These are phyloP conservation scores for Cladobotryum protrusum DNA, from an alignment of 2,329 filamentous ascomycete species.

Conservation along the genomic window DNA sequence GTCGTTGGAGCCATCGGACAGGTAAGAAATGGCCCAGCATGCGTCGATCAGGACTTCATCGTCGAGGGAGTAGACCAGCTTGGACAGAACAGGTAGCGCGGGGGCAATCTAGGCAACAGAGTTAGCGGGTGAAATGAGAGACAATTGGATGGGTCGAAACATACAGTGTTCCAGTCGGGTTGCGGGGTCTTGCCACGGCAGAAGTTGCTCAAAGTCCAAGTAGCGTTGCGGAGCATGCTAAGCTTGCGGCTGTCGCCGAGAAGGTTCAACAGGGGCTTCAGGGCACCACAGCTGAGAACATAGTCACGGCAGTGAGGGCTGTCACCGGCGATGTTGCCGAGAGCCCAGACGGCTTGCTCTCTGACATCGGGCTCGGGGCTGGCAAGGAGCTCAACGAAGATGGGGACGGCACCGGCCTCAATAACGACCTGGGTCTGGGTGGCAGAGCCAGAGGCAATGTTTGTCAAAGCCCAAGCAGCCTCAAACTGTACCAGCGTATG, in stretches of 20 bases:
- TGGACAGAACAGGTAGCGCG: conserved; percentile 88
- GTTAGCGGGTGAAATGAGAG: conserved; percentile 3
- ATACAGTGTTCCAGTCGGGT: conserved; percentile 92
- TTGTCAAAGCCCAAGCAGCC: conserved; percentile 97
- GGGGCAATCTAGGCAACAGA: conserved; percentile 67
- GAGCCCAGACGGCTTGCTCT: conserved; percentile 96
- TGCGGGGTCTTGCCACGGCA: conserved; percentile 99
- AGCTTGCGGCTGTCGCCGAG: conserved; percentile 97
- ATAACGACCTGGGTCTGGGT: conserved; percentile 98
- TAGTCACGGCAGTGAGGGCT: conserved; percentile 97
- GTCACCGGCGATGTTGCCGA: conserved; percentile 98
- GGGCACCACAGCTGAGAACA: conserved; percentile 82
- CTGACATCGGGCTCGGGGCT: conserved; percentile 97
- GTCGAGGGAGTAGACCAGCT: conserved; percentile 96
- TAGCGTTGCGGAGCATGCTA: conserved; percentile 97
- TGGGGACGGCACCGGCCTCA: conserved; percentile 93
- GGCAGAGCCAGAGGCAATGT: conserved; percentile 96
- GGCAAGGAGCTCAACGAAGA: conserved; percentile 92
- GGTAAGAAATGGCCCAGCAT: conserved; percentile 98
- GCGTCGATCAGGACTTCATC: conserved; percentile 98
- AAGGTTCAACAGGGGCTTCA: conserved; percentile 82
- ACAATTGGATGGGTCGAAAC: conserved; percentile 28
- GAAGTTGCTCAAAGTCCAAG: conserved; percentile 99
- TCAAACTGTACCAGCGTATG: conserved; percentile 98
- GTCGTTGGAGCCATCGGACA: conserved; percentile 96